Evolutionary conservation across 2,329 filamentous ascomycete species (phyloP), one percentile per base, ranked within the genome.

Genomic region (Hypoxylon sp.): DNA sequence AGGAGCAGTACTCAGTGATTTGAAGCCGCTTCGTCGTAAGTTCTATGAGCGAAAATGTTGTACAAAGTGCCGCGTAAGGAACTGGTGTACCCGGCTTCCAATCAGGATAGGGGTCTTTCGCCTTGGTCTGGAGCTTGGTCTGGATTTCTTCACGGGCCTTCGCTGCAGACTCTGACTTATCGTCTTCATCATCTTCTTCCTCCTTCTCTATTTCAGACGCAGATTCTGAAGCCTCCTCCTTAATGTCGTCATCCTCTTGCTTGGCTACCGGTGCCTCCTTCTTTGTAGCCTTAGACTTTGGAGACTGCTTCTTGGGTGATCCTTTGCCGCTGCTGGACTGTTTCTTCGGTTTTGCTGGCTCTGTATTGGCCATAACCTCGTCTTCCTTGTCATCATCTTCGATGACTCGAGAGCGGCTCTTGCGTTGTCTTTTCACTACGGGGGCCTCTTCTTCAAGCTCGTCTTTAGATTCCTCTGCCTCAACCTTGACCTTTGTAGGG

Each of bases 1-100:
- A 85, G 1, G 94, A 92, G 80, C 94, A 98, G 78, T 98, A 91
- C 17, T 94, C 92, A 72, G 92, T 88, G 69, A 99, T 99, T 68
- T 94, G 86, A 47, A 99, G 82, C 60, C 96, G 89, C 79, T 98
- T 98, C 5, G 93, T 93, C 0, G 95, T 99, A 85, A 97, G 90
- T 81, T 99, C 96, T 58, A 98, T 91, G 35, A 97, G 88, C 1
- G 94, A 98, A 75, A 98, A 98, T 0, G 96, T 98, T 10, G 90
- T 93, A 80, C 96, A 98, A 6, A 99, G 86, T 11, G 96, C 96
- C 27, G 94, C 95, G 75, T 98, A 99, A 0, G 96, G 96, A 1
- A 98, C 94, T 10, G 95, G 93, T 52, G 92, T 88, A 51, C 94
- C 94, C 51, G 92, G 83, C 78, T 93, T 92, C 96, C 96, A 99